These are phyloP conservation scores for Prinsepia uniflora DNA, from an alignment of 306 rosid species.

Conservation along the genomic window DNA sequence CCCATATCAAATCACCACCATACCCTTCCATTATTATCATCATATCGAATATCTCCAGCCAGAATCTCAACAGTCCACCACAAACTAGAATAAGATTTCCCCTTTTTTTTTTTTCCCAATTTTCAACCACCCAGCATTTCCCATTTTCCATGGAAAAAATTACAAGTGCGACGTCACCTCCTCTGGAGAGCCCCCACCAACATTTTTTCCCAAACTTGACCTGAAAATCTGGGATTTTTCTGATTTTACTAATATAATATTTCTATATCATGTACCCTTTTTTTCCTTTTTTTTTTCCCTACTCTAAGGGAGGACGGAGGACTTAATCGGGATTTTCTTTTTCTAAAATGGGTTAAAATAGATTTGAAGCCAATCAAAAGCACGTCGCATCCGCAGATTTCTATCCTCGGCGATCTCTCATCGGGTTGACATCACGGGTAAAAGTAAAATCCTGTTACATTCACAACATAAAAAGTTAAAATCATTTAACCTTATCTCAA, in stretches of 20 bases:
- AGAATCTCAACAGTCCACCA: conserved; percentile 64
- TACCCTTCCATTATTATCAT: conserved; percentile 40
- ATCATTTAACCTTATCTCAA: conserved; percentile 14
- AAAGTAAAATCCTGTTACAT: conserved; percentile 50
- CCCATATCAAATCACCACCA: conserved; percentile 11
- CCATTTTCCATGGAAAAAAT: conserved; percentile 18
- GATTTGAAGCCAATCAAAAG: conserved; percentile 38
- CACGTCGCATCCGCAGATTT: conserved; percentile 68
- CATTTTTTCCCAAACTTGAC: conserved; percentile 42
- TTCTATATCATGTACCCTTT: not conserved
- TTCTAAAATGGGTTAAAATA: conserved; percentile 36
- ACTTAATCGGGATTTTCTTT: conserved; percentile 7
- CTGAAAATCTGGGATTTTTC: conserved; percentile 69
- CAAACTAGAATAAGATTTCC: conserved; percentile 36
- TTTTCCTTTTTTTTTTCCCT: not conserved
- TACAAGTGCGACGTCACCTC: conserved; percentile 23
- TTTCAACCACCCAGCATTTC: conserved; percentile 32
- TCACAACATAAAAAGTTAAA: conserved; percentile 23
- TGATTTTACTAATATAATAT: conserved; percentile 3
- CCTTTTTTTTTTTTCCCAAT: not conserved
- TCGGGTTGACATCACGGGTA: conserved; percentile 50
- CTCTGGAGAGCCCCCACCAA: conserved; percentile 15
- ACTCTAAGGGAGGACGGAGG: conserved; percentile 19
- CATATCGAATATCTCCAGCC: conserved; percentile 56
- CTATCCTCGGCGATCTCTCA: conserved; percentile 67